These are phyloP conservation scores for Termitomyces sp. DNA, from an alignment of 768 basidiomycete species.

Conservation along the genomic window DNA sequence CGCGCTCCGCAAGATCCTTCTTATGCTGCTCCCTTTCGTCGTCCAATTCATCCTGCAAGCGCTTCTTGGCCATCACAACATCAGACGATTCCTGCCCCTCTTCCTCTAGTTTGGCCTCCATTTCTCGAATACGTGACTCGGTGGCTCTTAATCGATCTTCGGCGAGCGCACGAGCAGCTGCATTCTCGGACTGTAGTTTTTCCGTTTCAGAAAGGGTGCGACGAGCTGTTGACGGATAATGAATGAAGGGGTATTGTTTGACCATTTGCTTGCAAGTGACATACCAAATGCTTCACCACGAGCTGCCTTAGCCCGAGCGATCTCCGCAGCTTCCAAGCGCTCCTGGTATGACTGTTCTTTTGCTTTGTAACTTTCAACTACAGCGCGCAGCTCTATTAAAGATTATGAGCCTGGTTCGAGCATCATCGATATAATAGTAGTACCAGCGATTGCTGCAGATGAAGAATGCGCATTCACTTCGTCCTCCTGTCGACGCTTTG, in stretches of 20 bases:
- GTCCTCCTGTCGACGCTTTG: slow-evolving; percentile 58
- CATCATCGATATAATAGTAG: not conserved
- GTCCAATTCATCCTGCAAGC: slow-evolving; percentile 73
- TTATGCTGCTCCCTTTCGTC: slow-evolving; percentile 76
- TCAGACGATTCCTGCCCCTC: slow-evolving; percentile 67
- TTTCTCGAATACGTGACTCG: slow-evolving; percentile 51
- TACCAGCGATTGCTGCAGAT: slow-evolving; percentile 57
- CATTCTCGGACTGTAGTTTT: slow-evolving; percentile 47
- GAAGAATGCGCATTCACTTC: slow-evolving; percentile 58
- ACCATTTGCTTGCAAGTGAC: slow-evolving; percentile 5
- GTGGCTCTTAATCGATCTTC: slow-evolving; percentile 46
- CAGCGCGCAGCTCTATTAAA: slow-evolving; percentile 54
- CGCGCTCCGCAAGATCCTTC: slow-evolving; percentile 76
- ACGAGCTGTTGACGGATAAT: slow-evolving; percentile 2
- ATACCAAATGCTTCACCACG: slow-evolving; percentile 62
- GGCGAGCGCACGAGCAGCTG: slow-evolving; percentile 47
- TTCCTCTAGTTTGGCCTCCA: slow-evolving; percentile 62
- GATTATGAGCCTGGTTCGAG: not conserved
- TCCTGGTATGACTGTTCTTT: slow-evolving; percentile 57
- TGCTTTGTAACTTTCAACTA: slow-evolving; percentile 60
- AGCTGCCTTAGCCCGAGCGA: slow-evolving; percentile 60
- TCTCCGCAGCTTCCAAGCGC: slow-evolving; percentile 64
- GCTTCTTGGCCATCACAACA: slow-evolving; percentile 57
- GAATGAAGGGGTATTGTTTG: not conserved
- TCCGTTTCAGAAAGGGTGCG: slow-evolving; percentile 61